A percentile compares a stretch with the other conserved stretches of the same genome.
These are phyloP conservation scores for Metschnikowia cerradonensis DNA, from an alignment of 805 yeast species.

Conservation along the genomic window DNA sequence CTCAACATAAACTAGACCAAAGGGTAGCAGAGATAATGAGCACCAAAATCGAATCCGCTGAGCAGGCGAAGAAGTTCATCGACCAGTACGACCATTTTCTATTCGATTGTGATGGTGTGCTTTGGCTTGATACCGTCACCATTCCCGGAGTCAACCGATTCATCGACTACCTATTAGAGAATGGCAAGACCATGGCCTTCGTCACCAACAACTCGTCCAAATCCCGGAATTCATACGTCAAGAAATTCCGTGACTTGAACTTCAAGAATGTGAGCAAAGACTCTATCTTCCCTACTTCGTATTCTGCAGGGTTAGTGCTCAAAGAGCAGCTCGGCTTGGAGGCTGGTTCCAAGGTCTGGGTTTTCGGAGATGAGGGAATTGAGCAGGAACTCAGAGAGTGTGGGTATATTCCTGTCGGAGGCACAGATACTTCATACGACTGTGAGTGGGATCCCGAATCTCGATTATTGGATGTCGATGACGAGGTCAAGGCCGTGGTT, in stretches of 20 bases:
- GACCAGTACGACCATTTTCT: slow-evolving; percentile 35
- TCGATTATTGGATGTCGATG: slow-evolving; percentile 29
- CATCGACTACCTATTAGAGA: slow-evolving; percentile 20
- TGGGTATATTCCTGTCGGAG: slow-evolving; percentile 36
- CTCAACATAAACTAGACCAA: neutral
- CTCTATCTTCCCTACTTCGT: slow-evolving; percentile 34
- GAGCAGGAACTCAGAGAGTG: slow-evolving; percentile 30
- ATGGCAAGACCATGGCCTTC: slow-evolving; percentile 28
- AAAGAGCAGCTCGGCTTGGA: slow-evolving; percentile 23
- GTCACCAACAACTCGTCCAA: slow-evolving; percentile 39
- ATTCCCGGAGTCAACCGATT: slow-evolving; percentile 32
- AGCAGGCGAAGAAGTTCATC: slow-evolving; percentile 19
- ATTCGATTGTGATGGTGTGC: slow-evolving; percentile 42
- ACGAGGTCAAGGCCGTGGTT: slow-evolving; percentile 37
- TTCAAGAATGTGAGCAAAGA: slow-evolving; percentile 25
- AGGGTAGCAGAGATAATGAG: neutral
- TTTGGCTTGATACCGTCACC: slow-evolving; percentile 35
- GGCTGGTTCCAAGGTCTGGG: slow-evolving; percentile 35
- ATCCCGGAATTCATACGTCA: slow-evolving; percentile 30
- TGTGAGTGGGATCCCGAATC: slow-evolving; percentile 23
- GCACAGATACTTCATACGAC: slow-evolving; percentile 27
- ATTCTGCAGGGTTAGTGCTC: slow-evolving; percentile 31
- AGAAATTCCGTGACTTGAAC: slow-evolving; percentile 31
- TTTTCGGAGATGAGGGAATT: slow-evolving; percentile 37
- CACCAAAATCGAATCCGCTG: slow-evolving; percentile 6